Evolutionary conservation across 139 green algal genomes (phyloP), one percentile per base, ranked within the genome.

Genomic region (Chlorella sp.): DNA sequence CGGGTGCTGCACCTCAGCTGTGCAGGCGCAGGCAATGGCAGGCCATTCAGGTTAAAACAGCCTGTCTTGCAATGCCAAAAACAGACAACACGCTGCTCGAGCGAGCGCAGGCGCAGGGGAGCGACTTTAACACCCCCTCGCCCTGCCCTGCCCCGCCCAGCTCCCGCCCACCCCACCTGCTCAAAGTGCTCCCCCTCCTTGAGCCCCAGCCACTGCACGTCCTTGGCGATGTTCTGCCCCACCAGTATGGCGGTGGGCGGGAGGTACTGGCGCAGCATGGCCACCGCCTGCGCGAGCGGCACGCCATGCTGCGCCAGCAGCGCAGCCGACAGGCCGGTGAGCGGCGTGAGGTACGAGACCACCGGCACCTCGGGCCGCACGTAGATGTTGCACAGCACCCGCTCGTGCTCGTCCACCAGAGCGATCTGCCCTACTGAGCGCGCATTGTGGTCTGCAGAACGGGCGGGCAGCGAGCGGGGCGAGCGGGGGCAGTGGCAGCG

Each of bases 161-260:
- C 71, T 37, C 26, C 71, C 3, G 12, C 75, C 75, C 9, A 5
- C 75, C 14, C 75, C 39, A 37, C 85, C 77, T 82, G 77, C 85
- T 83, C 90, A 80, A 96, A 99, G 87, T 99, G 96, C 30, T 68
- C n/a, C 5, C 96, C 96, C 86, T 98, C 95, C 81, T 93, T 94
- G 36, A 99, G 89, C 0, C 93, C 91, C 81, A 99, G 91, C 97
- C 97, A 99, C 78, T 95, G 42, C 2, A 99, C 94, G 85, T 99
- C 97, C 89, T 97, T 93, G 12, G 85, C 22, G 36, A 99, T 98
- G 93, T 96, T 98, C 85, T 98, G 96, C 0, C 97, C 97, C 34
- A 99, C 95, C 32, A 99, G 93, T 9, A 97, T 92, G 7, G 95
- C 95, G 34, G 91, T 69, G 0, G 40, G 39, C 0, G 97, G 97